Evolutionary conservation across 768 basidiomycete species (phyloP), one percentile per base, ranked within the genome.

Genomic region (Sarcomyxa edulis): DNA sequence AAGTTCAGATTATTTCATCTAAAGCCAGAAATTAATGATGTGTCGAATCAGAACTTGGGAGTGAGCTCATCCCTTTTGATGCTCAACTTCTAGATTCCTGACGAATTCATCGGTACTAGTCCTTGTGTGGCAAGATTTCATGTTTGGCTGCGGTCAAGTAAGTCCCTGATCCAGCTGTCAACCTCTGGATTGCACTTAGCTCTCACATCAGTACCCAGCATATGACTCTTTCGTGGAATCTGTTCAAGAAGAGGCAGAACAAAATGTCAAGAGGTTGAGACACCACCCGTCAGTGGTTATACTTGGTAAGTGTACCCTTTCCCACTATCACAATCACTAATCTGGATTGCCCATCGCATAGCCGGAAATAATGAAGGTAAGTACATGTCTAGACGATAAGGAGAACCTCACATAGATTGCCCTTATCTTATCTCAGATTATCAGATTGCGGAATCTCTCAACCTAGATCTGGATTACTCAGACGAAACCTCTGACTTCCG

Each of bases 91-190:
- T n/a, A n/a, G n/a, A n/a, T n/a, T n/a, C n/a, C n/a, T n/a, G n/a
- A n/a, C n/a, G n/a, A n/a, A n/a, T n/a, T n/a, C n/a, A n/a, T n/a
- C n/a, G n/a, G n/a, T n/a, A n/a, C n/a, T 38, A 78, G 78, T 97
- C 33, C 69, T 96, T 23, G 92, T 96, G 20, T 96, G 94, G 94
- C 94, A 96, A 63, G 95, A 97, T 61, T 94, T 96, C 60, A 84
- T 89, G 84, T 97, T 97, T 57, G 92, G 83, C 22, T 96, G 94
- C 56, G 94, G 93, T 19, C 88, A 90, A 68, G 84, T 86, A 44
- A 11, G 63, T 48, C 11, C 12, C 22, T 7, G 16, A 16, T 34
- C 22, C 24, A 30, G 19, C 5, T 31, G 25, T 32, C 41, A 11
- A 16, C 34, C 22, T 21, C 33, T 39, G 32, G 20, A 15, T 21